A percentile compares a stretch with the other conserved stretches of the same genome.
These are phyloP conservation scores for Mycena rosella DNA, from an alignment of 768 basidiomycete species.

Conservation along the genomic window DNA sequence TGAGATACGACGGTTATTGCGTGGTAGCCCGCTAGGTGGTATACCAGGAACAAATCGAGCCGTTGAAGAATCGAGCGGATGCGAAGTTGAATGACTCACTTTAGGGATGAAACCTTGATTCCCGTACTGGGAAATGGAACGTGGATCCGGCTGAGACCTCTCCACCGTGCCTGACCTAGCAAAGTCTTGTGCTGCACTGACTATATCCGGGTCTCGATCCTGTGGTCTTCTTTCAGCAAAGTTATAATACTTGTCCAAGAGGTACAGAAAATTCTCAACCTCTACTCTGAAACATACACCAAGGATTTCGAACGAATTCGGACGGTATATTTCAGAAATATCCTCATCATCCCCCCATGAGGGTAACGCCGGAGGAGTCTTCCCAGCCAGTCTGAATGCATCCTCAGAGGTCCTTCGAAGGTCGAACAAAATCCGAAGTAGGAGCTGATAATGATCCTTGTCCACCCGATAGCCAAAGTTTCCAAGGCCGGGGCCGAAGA, in stretches of 20 bases:
- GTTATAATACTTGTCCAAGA: background rate
- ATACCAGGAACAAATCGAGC: background rate
- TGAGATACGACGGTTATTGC: constrained; percentile 1
- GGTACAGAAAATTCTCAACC: constrained; percentile 3
- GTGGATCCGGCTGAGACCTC: background rate
- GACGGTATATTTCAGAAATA: background rate
- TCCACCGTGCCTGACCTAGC: background rate
- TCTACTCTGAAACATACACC: constrained; percentile 11
- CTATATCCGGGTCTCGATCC: background rate
- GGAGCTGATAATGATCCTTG: background rate
- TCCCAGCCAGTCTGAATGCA: constrained; percentile 3
- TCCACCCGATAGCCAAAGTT: background rate
- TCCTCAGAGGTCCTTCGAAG: background rate
- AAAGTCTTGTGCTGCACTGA: background rate
- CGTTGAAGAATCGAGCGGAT: background rate
- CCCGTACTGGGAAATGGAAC: background rate
- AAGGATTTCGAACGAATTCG: constrained; percentile 1
- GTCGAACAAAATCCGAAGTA: background rate
- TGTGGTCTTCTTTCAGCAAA: background rate
- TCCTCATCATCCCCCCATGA: constrained; percentile 6
- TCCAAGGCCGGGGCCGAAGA: no score
- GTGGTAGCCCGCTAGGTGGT: background rate
- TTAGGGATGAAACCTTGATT: background rate
- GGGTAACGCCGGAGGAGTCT: constrained; percentile 2
- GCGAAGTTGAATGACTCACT: background rate